Base-by-base conservation (phyloP, 305 asterid species). In the Monarda citriodora region DNA sequence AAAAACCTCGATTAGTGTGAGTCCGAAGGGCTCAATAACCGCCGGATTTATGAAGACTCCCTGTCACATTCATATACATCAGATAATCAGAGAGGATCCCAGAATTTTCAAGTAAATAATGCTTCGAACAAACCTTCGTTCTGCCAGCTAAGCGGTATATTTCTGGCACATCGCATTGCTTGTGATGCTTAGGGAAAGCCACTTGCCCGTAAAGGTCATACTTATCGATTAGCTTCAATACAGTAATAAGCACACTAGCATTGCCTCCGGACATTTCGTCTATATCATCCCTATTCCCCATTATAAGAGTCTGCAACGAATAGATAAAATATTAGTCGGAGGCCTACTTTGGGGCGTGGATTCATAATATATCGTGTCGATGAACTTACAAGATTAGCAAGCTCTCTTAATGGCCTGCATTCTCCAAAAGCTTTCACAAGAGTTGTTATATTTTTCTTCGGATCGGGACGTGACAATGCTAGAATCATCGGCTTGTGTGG, bases 401-500 rank as follows among this genome's bases (percentile, higher is more conserved):
- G 95, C 73, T 92, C 98, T 59, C 92, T 74, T 61, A 92, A 52
- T 12, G 95, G 89, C 60, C 84, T 86, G 67, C 98, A 89, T 78
- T 92, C 98, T 77, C 98, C 98, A 65, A 92, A 92, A 12, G 98
- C 97, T 74, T 92, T 86, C 47, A 89, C 66, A 8, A 92, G 91
- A 49, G 96, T 89, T 29, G 96, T 87, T 18, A 92, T 54, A 56
- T 92, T 92, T 78, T 92, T 92, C 68, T 92, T 92, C 0, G 98
- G 98, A 71, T 92, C 97, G 9, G 98, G 96, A 54, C 98, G 84
- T 50, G 98, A 92, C 50, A 92, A 67, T 26, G 98, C 98, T 25
- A 89, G 82, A 74, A 92, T 89, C 89, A 92, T 92, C 32, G 97
- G 98, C 79, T 92, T 92, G 87, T 92, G 98, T 2, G 98, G 98